phyloP scores from a whole-genome alignment of 192 early-diverging fungal genomes.

The Rhizophagus prolifer region DNA sequence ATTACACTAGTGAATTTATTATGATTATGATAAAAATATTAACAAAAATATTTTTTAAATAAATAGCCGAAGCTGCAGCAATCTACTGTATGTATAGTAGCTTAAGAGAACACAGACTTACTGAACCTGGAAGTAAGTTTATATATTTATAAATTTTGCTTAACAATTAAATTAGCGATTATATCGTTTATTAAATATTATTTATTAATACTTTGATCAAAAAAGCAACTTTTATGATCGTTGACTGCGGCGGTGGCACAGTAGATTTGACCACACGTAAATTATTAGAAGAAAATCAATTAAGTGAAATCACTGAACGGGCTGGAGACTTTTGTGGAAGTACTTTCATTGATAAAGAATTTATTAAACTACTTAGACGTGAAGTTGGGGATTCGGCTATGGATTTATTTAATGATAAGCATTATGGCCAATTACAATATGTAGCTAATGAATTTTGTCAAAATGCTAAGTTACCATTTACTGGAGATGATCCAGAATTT shows the following conservation, averaged over 20 bases:
- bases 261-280: slow-evolving; percentile 48
- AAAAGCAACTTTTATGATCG: slow-evolving; percentile 53
- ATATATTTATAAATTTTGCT: not conserved
- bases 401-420: not conserved
- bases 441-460: not conserved
- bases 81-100: too few species aligned
- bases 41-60: too few species aligned
- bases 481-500: not conserved
- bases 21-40: too few species aligned
- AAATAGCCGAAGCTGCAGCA: too few species aligned
- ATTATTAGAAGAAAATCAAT: not conserved
- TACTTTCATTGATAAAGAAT: slow-evolving; percentile 9
- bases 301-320: slow-evolving; percentile 1
- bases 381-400: not conserved
- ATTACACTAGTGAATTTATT: too few species aligned
- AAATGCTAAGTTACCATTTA: not conserved
- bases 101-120: not conserved
- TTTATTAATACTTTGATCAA: not conserved
- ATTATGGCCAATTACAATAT: slow-evolving; percentile 20
- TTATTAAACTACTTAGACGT: not conserved
- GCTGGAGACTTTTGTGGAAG: not conserved
- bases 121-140: not conserved
- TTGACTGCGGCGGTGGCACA: slow-evolving; percentile 59
- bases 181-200: not conserved
- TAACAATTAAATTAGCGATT: too few species aligned